Base-by-base conservation (phyloP, 345 rosid species). In the Aegle marmelos region DNA sequence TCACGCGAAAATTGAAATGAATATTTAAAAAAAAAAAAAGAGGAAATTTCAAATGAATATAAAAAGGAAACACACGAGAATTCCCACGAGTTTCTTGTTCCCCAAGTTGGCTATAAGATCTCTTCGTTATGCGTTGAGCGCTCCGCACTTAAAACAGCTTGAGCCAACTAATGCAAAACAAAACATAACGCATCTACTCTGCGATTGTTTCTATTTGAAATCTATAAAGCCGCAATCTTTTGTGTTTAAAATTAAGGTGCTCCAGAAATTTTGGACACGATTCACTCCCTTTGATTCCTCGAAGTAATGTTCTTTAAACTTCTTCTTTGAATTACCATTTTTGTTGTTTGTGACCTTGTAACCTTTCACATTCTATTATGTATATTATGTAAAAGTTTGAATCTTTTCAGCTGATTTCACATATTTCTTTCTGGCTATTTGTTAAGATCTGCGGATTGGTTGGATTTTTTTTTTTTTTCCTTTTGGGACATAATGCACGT, bases 191-290 rank as follows among this genome's bases (percentile, higher is more conserved):
- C 34, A 22, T 58, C 14, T 33, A 22, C 30, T 48, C 33, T 62
- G 31, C 48, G 73, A 22, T 45, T 25, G 11, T 61, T 7, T 25
- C 31, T 11, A 28, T 27, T 21, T 30, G 45, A 61, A 5, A 62
- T 37, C 6, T 6, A 34, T 57, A 37, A 24, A n/a, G 17, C 54
- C 7, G 59, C 5, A 41, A 25, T 33, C 37, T 65, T 62, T 62
- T 53, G 36, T 45, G 11, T 54, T 61, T 8, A 54, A 78, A 24
- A 41, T 45, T 45, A 45, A 45, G 61, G n/a, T 33, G 36, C 73
- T 76, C 85, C 85, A 39, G 25, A n/a, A 70, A 50, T 78, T 72
- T 81, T 60, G 86, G 85, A 68, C 3, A 2, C 21, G 25, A 65
- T 22, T 30, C 13, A 21, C 3, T 67, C 69, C 28, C 19, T 7